These are phyloP conservation scores for Pythium dissotocum DNA, from an alignment of 352 stramenopile species.

Conservation along the genomic window DNA sequence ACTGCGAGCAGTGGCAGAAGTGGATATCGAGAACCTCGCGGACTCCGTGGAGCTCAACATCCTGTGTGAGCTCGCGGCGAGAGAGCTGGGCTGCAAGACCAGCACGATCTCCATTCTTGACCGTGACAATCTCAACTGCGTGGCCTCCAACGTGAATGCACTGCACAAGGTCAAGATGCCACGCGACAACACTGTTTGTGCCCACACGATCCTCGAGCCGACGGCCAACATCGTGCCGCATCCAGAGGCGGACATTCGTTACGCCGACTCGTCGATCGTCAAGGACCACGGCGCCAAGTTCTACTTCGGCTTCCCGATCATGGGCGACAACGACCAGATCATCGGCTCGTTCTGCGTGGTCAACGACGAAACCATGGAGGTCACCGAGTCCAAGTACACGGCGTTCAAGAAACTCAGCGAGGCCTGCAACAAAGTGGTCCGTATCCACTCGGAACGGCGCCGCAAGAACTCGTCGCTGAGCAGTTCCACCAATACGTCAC, in stretches of 20 bases:
- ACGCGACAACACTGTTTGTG: conserved; percentile 52
- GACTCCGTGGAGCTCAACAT: conserved; percentile 56
- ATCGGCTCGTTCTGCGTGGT: conserved; percentile 62
- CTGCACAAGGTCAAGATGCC: conserved; percentile 36
- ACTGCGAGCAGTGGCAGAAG: conserved; percentile 38
- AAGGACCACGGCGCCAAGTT: conserved; percentile 45
- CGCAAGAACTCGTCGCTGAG: not conserved
- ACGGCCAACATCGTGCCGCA: conserved; percentile 56
- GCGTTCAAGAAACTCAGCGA: conserved; percentile 47
- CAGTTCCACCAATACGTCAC: not conserved
- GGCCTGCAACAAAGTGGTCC: conserved; percentile 13
- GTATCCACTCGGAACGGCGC: conserved; percentile 5
- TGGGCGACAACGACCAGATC: conserved; percentile 42
- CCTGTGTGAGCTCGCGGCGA: conserved; percentile 52
- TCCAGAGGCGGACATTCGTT: conserved; percentile 56
- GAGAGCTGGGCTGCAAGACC: conserved; percentile 45
- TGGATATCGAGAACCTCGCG: conserved; percentile 28
- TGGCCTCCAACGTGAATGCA: conserved; percentile 38
- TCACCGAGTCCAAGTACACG: conserved; percentile 58
- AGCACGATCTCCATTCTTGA: conserved; percentile 58
- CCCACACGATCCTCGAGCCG: conserved; percentile 52
- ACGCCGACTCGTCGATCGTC: conserved; percentile 21
- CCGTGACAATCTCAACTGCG: conserved; percentile 38
- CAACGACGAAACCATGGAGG: conserved; percentile 36
- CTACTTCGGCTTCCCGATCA: conserved; percentile 67